A percentile compares a stretch with the other conserved stretches of the same genome.
Evolutionary conservation across 1,284 basidiomycete species (phyloP).

Genomic region (Rhodotorula sp.): DNA sequence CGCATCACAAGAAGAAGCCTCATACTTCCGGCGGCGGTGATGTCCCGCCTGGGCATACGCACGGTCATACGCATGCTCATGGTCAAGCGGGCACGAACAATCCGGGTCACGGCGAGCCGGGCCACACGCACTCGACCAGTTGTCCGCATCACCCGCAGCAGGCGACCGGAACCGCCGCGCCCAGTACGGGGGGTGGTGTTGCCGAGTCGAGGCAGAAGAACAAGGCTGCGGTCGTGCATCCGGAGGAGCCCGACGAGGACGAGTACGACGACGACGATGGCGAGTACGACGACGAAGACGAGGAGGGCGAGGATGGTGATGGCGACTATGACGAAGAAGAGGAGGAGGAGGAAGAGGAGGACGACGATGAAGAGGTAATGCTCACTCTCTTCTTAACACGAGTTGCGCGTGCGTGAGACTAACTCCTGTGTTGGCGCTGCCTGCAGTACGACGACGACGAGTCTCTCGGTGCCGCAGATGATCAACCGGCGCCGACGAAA

Average conservation of each 20-base stretch:
- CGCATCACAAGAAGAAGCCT: conserved; percentile 14
- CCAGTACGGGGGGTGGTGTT: neutral
- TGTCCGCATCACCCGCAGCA: conserved; percentile 45
- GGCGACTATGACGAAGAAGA: conserved; percentile 36
- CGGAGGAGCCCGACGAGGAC: conserved; percentile 35
- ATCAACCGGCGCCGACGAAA: conserved; percentile 53
- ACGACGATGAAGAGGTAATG: conserved; percentile 25
- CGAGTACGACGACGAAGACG: conserved; percentile 33
- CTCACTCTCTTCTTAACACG: neutral
- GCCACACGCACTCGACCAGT: conserved; percentile 44
- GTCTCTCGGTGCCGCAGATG: conserved; percentile 52
- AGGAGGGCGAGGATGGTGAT: conserved; percentile 34
- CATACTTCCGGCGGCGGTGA: conserved; percentile 13
- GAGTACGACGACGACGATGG: conserved; percentile 57
- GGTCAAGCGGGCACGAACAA: conserved; percentile 19
- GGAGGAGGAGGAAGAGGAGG: conserved; percentile 38
- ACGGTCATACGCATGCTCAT: conserved; percentile 14
- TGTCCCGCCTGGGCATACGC: conserved; percentile 19
- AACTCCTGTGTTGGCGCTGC: neutral
- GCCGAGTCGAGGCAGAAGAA: conserved; percentile 28
- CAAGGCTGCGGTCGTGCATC: conserved; percentile 31
- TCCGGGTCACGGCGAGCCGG: conserved; percentile 41
- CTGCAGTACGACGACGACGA: conserved; percentile 60
- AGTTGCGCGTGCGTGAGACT: neutral
- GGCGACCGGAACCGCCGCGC: conserved; percentile 37